Evolutionary conservation across 345 rosid genomes (phyloP), one percentile per base, ranked within the genome.

Genomic region (Microcos paniculata): DNA sequence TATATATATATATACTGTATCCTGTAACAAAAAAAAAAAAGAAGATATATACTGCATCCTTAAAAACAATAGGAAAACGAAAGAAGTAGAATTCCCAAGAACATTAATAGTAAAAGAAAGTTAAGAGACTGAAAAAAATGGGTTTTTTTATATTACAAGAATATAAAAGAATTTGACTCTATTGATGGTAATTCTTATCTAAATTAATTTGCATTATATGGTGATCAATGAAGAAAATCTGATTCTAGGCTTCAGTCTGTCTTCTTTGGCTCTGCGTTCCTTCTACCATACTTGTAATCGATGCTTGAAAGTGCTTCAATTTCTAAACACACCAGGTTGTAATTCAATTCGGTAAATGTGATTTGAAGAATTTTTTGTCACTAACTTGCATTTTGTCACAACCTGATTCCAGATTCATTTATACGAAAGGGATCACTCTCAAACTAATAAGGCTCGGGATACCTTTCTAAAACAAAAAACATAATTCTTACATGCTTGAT

Each of bases 81-180:
- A n/a, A n/a, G n/a, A n/a, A n/a, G n/a, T n/a, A n/a, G n/a, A n/a
- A n/a, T n/a, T n/a, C n/a, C n/a, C n/a, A n/a, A n/a, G n/a, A n/a
- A n/a, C n/a, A n/a, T n/a, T n/a, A n/a, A n/a, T n/a, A n/a, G n/a
- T n/a, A n/a, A n/a, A n/a, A n/a, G n/a, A n/a, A n/a, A n/a, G n/a
- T n/a, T n/a, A n/a, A n/a, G n/a, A n/a, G n/a, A n/a, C n/a, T n/a
- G n/a, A n/a, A n/a, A n/a, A n/a, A n/a, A n/a, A n/a, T n/a, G n/a
- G n/a, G n/a, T n/a, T n/a, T n/a, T n/a, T n/a, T n/a, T n/a, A n/a
- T n/a, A n/a, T n/a, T n/a, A n/a, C n/a, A n/a, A n/a, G n/a, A n/a
- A n/a, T 82, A 91, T 96, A 62, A 91, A 90, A 81, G 96, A 96
- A 53, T 85, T 96, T 78, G 88, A 85, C 62, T 24, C 65, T 40